These are phyloP conservation scores for Kazachstania africana DNA, from an alignment of 805 yeast species.

Conservation along the genomic window DNA sequence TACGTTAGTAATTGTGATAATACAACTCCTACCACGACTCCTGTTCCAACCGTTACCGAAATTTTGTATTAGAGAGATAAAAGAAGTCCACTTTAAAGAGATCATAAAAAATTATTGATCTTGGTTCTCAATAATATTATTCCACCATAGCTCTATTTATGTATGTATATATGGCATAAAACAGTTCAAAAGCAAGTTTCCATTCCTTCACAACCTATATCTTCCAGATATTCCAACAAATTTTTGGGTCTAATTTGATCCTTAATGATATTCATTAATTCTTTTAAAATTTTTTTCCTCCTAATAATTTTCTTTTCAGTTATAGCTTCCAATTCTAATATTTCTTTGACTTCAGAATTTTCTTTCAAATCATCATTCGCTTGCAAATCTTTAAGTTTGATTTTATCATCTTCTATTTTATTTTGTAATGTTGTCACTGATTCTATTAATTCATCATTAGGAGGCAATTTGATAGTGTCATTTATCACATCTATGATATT, in stretches of 20 bases:
- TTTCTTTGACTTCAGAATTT: slow-evolving; percentile 6
- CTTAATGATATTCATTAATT: slow-evolving; percentile 13
- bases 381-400: slow-evolving; percentile 4
- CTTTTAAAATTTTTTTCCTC: slow-evolving; percentile 12
- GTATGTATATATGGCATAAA: too few relatives aligned
- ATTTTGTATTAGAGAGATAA: slow-evolving; percentile 1
- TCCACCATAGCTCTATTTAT: too few relatives aligned
- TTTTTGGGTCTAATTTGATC: slow-evolving; percentile 17
- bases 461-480: slow-evolving; percentile 7
- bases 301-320: slow-evolving; percentile 10
- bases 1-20: slow-evolving; percentile 15
- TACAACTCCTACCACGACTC: slow-evolving; percentile 1
- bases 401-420: slow-evolving; percentile 4
- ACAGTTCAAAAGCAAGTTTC: too few relatives aligned
- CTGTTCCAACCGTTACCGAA: neutral
- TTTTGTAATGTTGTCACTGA: slow-evolving; percentile 3
- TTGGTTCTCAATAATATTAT: too few relatives aligned
- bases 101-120: too few relatives aligned
- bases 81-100: too few relatives aligned
- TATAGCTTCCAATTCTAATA: slow-evolving; percentile 5
- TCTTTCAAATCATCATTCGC: slow-evolving; percentile 9
- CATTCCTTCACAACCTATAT: slow-evolving; percentile 19
- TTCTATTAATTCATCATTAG: slow-evolving; percentile 8
- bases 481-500: slow-evolving; percentile 5
- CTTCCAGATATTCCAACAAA: slow-evolving; percentile 18